Percentiles rank a stretch among this genome's conserved stretches.
Evolutionary conservation across 345 rosid species (phyloP).

Genomic region (Excoecaria cochinchinensis): DNA sequence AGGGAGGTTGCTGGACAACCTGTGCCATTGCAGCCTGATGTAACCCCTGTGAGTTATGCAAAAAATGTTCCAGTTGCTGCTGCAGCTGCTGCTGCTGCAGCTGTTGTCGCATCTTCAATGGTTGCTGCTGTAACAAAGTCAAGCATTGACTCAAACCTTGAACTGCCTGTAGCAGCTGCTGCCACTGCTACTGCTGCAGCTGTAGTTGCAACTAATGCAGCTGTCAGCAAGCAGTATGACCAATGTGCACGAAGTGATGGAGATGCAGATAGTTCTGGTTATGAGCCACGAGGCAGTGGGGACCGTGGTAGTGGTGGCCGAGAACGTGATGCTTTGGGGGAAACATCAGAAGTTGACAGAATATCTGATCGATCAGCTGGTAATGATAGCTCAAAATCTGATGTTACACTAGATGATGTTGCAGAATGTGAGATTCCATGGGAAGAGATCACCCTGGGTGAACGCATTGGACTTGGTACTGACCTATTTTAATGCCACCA

Average conservation of each 20-base stretch:
- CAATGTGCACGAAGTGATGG: constrained; percentile 48
- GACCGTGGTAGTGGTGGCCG: constrained; percentile 37
- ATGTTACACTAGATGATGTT: constrained; percentile 67
- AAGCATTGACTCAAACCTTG: constrained; percentile 54
- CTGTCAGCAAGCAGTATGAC: constrained; percentile 63
- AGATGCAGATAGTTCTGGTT: constrained; percentile 50
- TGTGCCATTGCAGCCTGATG: constrained; percentile 47
- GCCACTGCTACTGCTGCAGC: constrained; percentile 98
- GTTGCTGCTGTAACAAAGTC: constrained; percentile 87
- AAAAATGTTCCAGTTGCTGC: constrained; percentile 81
- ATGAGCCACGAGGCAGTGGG: constrained; percentile 42
- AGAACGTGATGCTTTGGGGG: constrained; percentile 32
- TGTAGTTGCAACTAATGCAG: constrained; percentile 80
- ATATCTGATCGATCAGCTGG: constrained; percentile 58
- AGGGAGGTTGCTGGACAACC: constrained; percentile 38
- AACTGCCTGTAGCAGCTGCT: constrained; percentile 89
- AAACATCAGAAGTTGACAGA: constrained; percentile 60
- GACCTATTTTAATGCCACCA: constrained; percentile 23
- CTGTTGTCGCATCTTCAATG: constrained; percentile 95
- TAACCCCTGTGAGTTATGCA: constrained; percentile 39
- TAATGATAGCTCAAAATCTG: constrained; percentile 64
- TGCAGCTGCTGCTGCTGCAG: constrained; percentile 84
- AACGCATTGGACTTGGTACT: constrained; percentile 95
- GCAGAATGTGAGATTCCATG: constrained; percentile 85
- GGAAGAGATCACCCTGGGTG: constrained; percentile 90